phyloP scores from a whole-genome alignment of 208 protist species.

The Leishmania turanica region DNA sequence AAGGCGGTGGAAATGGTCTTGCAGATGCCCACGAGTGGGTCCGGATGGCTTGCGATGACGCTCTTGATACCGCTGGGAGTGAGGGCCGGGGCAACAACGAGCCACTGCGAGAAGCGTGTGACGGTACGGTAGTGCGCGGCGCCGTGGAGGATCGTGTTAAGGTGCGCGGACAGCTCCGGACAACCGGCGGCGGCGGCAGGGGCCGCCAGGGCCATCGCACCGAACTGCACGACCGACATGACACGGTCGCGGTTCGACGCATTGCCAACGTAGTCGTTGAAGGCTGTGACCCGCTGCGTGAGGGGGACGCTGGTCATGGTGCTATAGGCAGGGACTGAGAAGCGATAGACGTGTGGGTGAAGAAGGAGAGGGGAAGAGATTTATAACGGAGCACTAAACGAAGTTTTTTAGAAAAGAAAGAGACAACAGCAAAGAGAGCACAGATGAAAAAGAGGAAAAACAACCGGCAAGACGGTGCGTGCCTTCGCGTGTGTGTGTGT shows the following conservation, averaged over 20 bases:
- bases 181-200: constrained; percentile 46
- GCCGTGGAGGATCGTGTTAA: constrained; percentile 54
- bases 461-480: background rate
- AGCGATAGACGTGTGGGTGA: background rate
- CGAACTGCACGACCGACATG: constrained; percentile 70
- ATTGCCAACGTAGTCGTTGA: constrained; percentile 60
- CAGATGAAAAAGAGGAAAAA: constrained; percentile 8
- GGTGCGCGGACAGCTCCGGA: constrained; percentile 39
- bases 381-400: background rate
- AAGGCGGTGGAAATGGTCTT: constrained; percentile 63
- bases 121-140: constrained; percentile 71
- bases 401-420: background rate
- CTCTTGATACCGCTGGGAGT: constrained; percentile 49
- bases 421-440: background rate
- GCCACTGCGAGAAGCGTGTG: constrained; percentile 76
- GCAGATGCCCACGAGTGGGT: constrained; percentile 44
- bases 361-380: background rate
- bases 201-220: constrained; percentile 48
- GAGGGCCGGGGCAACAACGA: constrained; percentile 58
- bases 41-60: constrained; percentile 42
- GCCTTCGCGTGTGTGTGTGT: background rate
- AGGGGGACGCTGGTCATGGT: constrained; percentile 23
- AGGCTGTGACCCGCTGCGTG: constrained; percentile 33
- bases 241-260: constrained; percentile 70
- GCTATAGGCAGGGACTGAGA: background rate